A percentile compares a stretch with the other conserved stretches of the same genome.
phyloP scores from a whole-genome alignment of 1,139 yeast species.

The Taphrina communis region DNA sequence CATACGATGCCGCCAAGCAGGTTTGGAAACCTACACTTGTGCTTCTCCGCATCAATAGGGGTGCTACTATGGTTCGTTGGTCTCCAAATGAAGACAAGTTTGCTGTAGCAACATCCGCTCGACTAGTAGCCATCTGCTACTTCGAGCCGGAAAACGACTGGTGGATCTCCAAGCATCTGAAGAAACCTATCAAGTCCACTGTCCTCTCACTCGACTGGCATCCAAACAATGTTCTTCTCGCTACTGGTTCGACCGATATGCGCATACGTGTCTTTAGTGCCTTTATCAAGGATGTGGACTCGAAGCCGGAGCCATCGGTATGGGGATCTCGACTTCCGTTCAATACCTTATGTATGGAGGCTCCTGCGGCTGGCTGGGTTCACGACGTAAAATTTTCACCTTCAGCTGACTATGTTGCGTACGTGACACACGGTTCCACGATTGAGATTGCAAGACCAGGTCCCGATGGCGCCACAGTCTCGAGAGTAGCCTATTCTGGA shows the following conservation, averaged over 20 bases:
- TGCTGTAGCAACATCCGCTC: slow-evolving; percentile 96
- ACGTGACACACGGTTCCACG: slow-evolving; percentile 57
- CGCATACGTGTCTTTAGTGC: slow-evolving; percentile 94
- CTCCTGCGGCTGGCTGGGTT: slow-evolving; percentile 85
- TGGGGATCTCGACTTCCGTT: slow-evolving; percentile 98
- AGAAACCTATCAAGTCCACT: slow-evolving; percentile 89
- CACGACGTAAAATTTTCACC: slow-evolving; percentile 91
- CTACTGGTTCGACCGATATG: slow-evolving; percentile 94
- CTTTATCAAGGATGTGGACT: slow-evolving; percentile 85
- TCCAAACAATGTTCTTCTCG: slow-evolving; percentile 85
- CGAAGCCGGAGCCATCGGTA: slow-evolving; percentile 75
- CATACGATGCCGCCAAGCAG: slow-evolving; percentile 63
- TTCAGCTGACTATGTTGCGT: slow-evolving; percentile 75
- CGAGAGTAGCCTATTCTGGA: slow-evolving; percentile 65
- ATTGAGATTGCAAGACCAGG: slow-evolving; percentile 57
- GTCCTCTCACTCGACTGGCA: slow-evolving; percentile 91
- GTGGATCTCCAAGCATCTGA: slow-evolving; percentile 98
- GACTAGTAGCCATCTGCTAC: slow-evolving; percentile 93
- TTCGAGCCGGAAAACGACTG: slow-evolving; percentile 96
- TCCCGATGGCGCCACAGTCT: slow-evolving; percentile 21
- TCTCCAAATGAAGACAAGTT: slow-evolving; percentile 90
- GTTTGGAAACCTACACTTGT: slow-evolving; percentile 87
- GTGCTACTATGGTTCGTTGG: slow-evolving; percentile 94
- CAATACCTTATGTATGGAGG: slow-evolving; percentile 81
- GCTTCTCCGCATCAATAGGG: slow-evolving; percentile 85